Evolutionary conservation across 2,329 filamentous ascomycete genomes (phyloP).

Genomic region (Nothophoma quercina): DNA sequence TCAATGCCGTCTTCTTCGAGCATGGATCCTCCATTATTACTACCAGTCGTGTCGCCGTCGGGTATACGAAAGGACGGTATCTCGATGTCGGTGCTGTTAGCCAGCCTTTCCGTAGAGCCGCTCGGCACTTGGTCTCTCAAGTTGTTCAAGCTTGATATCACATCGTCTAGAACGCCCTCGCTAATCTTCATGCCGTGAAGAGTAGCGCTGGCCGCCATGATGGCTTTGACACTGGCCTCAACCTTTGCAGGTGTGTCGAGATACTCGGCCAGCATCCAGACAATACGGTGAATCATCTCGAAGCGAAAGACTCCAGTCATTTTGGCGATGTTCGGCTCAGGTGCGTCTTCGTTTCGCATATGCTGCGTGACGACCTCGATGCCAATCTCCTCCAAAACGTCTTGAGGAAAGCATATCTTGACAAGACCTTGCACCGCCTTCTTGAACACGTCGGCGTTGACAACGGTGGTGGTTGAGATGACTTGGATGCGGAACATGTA

Average conservation of each 20-base stretch:
- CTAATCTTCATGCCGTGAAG: conserved; percentile 18
- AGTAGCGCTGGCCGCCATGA: conserved; percentile 15
- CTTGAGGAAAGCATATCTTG: conserved; percentile 37
- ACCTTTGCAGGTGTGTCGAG: conserved; percentile 26
- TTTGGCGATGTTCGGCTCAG: conserved; percentile 21
- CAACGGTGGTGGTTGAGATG: conserved; percentile 17
- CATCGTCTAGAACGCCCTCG: conserved; percentile 5
- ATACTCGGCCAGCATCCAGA: conserved; percentile 28
- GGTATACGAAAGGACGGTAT: not conserved
- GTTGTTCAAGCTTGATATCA: not conserved
- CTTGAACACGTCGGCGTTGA: conserved; percentile 30
- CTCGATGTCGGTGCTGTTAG: not conserved
- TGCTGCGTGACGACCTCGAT: conserved; percentile 27
- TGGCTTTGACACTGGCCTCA: conserved; percentile 17
- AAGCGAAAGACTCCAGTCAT: conserved; percentile 24
- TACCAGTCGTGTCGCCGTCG: not conserved
- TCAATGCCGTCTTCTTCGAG: not conserved
- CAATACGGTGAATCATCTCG: conserved; percentile 30
- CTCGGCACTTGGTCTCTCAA: not conserved
- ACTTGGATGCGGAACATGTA: conserved; percentile 37
- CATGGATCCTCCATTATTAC: not conserved
- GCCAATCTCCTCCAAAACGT: conserved; percentile 32
- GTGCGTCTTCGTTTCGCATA: conserved; percentile 30
- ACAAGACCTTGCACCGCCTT: conserved; percentile 36
- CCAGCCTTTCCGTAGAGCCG: conserved; percentile 8